A percentile compares a stretch with the other conserved stretches of the same genome.
Evolutionary conservation across 2,329 filamentous ascomycete genomes (phyloP).

Genomic region (Tetracladium maxilliforme): DNA sequence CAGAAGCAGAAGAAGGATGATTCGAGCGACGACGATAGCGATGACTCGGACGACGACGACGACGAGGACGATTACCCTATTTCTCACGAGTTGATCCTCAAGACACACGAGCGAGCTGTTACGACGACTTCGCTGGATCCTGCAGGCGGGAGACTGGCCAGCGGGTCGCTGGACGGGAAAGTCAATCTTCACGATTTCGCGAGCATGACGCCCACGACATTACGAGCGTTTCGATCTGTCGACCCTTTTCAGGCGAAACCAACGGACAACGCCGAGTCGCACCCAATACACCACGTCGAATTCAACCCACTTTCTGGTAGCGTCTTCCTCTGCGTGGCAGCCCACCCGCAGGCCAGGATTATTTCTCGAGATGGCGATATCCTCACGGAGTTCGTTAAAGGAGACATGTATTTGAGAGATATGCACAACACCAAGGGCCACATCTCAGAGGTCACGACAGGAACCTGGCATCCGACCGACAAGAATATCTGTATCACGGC

Average conservation of each 20-base stretch:
- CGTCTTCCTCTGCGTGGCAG: conserved; percentile 74
- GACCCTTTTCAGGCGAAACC: conserved; percentile 72
- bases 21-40: conserved; percentile 30
- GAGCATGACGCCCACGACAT: conserved; percentile 86
- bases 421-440: conserved; percentile 98
- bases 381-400: conserved; percentile 81
- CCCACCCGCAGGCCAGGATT: conserved; percentile 80
- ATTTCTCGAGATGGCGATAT: conserved; percentile 80
- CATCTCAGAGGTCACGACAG: conserved; percentile 78
- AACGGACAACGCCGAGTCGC: conserved; percentile 61
- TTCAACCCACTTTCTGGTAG: conserved; percentile 75
- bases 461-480: conserved; percentile 82
- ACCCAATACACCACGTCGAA: conserved; percentile 72
- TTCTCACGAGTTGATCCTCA: conserved; percentile 83
- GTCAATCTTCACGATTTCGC: conserved; percentile 92
- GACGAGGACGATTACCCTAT: conserved; percentile 83
- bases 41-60: conserved; percentile 46
- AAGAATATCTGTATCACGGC: conserved; percentile 78
- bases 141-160: conserved; percentile 70
- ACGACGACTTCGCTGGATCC: conserved; percentile 77
- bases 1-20: conserved; percentile 19
- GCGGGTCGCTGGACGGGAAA: conserved; percentile 82
- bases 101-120: conserved; percentile 80
- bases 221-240: conserved; percentile 84
- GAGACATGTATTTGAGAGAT: conserved; percentile 94